Conservation (phyloP, 176 grass and related monocot genomes). For the Musa troglodytarum region DNA sequence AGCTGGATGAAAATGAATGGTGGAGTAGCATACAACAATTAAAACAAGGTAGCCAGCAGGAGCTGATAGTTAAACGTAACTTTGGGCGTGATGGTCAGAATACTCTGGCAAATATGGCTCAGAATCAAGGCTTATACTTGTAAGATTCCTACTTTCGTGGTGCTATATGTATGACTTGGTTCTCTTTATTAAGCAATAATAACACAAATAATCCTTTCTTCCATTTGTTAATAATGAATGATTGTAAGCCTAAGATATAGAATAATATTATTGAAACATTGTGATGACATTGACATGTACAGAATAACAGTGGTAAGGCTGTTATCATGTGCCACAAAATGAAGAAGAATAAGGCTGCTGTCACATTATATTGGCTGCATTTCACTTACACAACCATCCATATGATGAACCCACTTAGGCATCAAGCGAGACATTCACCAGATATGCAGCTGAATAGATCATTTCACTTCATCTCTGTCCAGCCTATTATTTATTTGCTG, state of each 20-base stretch:
- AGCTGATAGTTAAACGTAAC: constrained; percentile 69
- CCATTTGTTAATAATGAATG: neutral
- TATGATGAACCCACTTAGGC: neutral
- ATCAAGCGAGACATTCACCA: neutral
- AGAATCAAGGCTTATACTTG: constrained; percentile 75
- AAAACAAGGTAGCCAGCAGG: constrained; percentile 70
- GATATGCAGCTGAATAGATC: neutral
- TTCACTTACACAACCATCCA: neutral
- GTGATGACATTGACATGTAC: neutral
- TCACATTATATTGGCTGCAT: neutral
- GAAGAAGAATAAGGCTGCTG: no score
- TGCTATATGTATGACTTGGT: neutral
- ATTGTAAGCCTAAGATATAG: neutral
- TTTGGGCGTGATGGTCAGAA: constrained; percentile 92
- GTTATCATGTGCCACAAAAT: neutral
- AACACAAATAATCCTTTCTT: neutral
- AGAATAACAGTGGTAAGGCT: neutral
- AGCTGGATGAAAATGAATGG: constrained; percentile 87
- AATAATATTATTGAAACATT: neutral
- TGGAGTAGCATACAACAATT: constrained; percentile 59
- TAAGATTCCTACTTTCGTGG: constrained; percentile 26
- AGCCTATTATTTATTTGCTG: neutral
- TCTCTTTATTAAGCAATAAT: neutral
- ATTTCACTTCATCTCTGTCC: neutral
- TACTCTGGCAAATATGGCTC: constrained; percentile 70